Evolutionary conservation across 371 early-diverging fungal species (phyloP).

Genomic region (Apophysomyces variabilis): DNA sequence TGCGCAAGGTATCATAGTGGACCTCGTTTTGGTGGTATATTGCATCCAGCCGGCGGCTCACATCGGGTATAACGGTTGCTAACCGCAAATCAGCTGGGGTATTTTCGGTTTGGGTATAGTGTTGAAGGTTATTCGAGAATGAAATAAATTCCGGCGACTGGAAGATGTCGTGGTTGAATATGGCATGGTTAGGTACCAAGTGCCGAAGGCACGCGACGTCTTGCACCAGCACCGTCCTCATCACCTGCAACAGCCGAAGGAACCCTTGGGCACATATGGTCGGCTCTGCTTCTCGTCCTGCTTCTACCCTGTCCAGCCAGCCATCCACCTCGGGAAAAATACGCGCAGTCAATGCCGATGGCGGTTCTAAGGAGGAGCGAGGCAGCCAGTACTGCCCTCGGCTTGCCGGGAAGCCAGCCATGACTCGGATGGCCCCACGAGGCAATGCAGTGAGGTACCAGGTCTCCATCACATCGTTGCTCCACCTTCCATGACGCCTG

Average conservation of each 20-base stretch:
- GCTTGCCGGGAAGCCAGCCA: too few relatives aligned
- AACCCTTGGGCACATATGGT: constrained; percentile 5
- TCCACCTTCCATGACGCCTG: too few relatives aligned
- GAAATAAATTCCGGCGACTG: neutral
- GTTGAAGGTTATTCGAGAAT: neutral
- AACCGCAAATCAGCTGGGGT: neutral
- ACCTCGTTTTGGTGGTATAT: neutral
- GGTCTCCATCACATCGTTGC: too few relatives aligned
- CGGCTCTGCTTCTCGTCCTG: neutral
- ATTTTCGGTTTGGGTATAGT: neutral
- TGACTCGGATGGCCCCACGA: too few relatives aligned
- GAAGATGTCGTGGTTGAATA: constrained; percentile 6
- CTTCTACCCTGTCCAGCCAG: too few relatives aligned
- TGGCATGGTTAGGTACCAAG: neutral
- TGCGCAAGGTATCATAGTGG: neutral
- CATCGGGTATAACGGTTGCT: neutral
- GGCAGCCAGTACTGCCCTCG: too few relatives aligned
- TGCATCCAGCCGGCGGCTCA: neutral
- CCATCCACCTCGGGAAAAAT: too few relatives aligned
- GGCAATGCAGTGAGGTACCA: too few relatives aligned
- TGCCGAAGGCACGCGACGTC: neutral
- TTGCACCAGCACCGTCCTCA: neutral
- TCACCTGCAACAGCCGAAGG: neutral
- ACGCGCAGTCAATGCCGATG: too few relatives aligned
- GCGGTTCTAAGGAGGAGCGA: too few relatives aligned